phyloP scores from a whole-genome alignment of 2,329 filamentous ascomycete genomes.

The Xylariaceae sp. region DNA sequence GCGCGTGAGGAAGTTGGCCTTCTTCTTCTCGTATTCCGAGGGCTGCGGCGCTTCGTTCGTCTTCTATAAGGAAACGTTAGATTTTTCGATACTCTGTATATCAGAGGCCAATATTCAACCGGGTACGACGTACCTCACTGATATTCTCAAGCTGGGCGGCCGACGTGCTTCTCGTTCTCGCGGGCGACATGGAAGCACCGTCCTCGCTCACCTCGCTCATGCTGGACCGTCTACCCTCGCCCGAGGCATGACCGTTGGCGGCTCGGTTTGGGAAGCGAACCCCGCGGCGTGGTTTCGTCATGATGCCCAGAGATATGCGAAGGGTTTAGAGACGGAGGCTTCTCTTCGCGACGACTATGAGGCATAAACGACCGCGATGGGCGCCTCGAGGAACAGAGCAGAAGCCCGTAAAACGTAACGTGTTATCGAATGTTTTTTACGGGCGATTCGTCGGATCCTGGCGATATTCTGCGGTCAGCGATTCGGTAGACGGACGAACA shows the following conservation, averaged over 20 bases:
- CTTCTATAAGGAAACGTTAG: conserved; percentile 34
- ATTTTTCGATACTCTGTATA: too few species aligned
- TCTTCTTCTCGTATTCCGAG: conserved; percentile 94
- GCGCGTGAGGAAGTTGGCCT: conserved; percentile 92
- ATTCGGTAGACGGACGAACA: neutral
- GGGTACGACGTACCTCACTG: conserved; percentile 35
- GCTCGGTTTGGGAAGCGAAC: conserved; percentile 49
- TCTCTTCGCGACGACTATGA: neutral
- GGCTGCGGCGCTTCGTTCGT: conserved; percentile 38
- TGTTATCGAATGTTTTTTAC: neutral
- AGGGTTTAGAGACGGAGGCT: neutral
- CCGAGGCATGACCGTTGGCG: conserved; percentile 41
- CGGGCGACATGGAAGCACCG: conserved; percentile 36
- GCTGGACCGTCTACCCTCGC: conserved; percentile 60
- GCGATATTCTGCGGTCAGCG: neutral
- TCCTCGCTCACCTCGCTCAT: conserved; percentile 66
- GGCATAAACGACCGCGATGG: neutral
- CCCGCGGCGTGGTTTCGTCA: conserved; percentile 42
- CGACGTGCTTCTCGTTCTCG: conserved; percentile 26
- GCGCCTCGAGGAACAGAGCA: neutral
- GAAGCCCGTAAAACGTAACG: neutral
- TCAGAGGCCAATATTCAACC: neutral
- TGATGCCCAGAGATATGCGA: conserved; percentile 14
- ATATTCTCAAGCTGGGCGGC: conserved; percentile 35
- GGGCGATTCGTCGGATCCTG: neutral